Evolutionary conservation across 306 rosid species (phyloP), one percentile per base, ranked within the genome.

Genomic region (Glycine tomentella): DNA sequence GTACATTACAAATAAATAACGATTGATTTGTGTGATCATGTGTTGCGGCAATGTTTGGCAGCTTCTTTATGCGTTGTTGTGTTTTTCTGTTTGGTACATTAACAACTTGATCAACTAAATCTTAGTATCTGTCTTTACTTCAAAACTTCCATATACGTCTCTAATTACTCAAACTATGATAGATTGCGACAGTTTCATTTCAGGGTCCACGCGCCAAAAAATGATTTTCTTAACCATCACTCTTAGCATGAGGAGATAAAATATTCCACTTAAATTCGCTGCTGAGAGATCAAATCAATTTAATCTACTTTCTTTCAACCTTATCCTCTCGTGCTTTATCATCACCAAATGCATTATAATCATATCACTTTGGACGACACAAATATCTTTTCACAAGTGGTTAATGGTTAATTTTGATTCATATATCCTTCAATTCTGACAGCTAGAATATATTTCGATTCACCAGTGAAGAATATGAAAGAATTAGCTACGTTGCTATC

Each of bases 21-120:
- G 4, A 67, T 12, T 59, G 78, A 58, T 79, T 38, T 67, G 56
- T 20, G 67, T 12, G 67, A 67, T 79, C 68, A 5, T 36, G 58
- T 56, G 33, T 71, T 80, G 38, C 83, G 53, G 65, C 83, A 16
- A 80, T 59, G 8, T 70, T 80, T 80, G 83, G 78, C 72, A 72
- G 55, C 50, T 71, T 71, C 46, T 50, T 34, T n/a, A 45, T 6
- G 77, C 3, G 25, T n/a, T 51, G 6, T 64, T 77, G 25, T 36
- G 34, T 10, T 31, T 76, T 15, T 33, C 12, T 48, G 14, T 36
- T 44, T 38, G 50, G 12, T 10, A 16, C 17, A 36, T 64, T 42
- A 64, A 50, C 13, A 46, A 5, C n/a, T n/a, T 33, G 44, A 74
- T 74, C 55, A 45, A 58, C 79, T 16, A 42, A 49, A 74, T 44